These are phyloP conservation scores for Neoascochyta sp. DNA, from an alignment of 2,329 filamentous ascomycete species.

Conservation along the genomic window DNA sequence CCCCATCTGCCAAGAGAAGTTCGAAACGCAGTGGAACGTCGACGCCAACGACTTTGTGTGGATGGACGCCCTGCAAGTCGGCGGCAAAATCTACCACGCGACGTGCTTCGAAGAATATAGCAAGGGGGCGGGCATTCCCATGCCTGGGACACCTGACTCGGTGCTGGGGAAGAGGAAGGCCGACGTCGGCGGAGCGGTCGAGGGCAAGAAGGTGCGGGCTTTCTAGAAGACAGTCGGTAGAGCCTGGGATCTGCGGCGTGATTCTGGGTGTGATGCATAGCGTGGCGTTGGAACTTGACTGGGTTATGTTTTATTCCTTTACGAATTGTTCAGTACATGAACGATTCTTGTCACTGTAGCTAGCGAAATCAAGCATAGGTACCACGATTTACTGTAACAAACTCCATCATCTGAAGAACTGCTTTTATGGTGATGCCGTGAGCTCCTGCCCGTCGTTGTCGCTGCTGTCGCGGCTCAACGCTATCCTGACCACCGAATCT, in stretches of 20 bases:
- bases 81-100: constrained; percentile 79
- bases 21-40: constrained; percentile 87
- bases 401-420: too few species aligned
- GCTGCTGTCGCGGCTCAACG: too few species aligned
- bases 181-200: constrained; percentile 20
- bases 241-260: not conserved
- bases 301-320: not conserved
- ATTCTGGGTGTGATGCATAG: constrained; percentile 11
- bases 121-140: constrained; percentile 29
- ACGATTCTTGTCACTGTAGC: too few species aligned
- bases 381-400: too few species aligned
- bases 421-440: too few species aligned
- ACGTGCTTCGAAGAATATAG: constrained; percentile 74
- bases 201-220: constrained; percentile 33
- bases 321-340: too few species aligned
- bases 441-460: too few species aligned
- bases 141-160: constrained; percentile 35
- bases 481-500: too few species aligned
- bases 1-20: constrained; percentile 92
- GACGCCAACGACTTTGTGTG: constrained; percentile 96
- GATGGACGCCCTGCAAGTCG: constrained; percentile 79
- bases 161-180: constrained; percentile 38
- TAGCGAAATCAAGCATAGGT: too few species aligned
- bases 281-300: constrained; percentile 9
- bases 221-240: constrained; percentile 6